Base-by-base conservation (phyloP, 768 basidiomycete genomes). In the Cystobasidium onofrii region DNA sequence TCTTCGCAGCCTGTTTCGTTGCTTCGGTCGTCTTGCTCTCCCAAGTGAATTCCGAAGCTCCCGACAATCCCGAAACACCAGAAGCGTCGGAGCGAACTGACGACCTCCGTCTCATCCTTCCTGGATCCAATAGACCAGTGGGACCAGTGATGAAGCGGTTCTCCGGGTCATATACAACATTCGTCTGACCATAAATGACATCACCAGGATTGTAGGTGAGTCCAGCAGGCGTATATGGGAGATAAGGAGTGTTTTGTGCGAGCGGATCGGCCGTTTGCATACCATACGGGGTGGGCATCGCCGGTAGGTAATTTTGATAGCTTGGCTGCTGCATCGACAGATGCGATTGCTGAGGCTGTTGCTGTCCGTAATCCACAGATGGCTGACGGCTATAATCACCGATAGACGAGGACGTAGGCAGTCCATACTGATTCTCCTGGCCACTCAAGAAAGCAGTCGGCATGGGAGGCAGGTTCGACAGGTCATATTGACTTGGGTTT, bases 1-100 rank as follows among this genome's bases (percentile, higher is more conserved):
- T 39, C 34, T 29, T 63, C 18, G 75, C 75, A 20, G 75, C 75
- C 41, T 64, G 43, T 46, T 75, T 75, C 18, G 75, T 75, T 29
- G 75, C 75, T 41, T 64, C 64, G 23, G 75, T 75, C 1, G 75
- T 75, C 67, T 75, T 67, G 27, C 52, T 60, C 31, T 75, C 74
- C 25, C 50, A 36, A 4, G 69, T 71, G 54, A 71, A 36, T 6
- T 71, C 55, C 15, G 52, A 55, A 12, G 27, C 55, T 25, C 69
- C 54, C 18, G 69, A 46, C 23, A 64, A n/a, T 3, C 66, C 69
- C 7, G 69, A 71, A 7, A 34, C 29, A 4, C 69, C 69, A 60
- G 69, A 71, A 25, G 50, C 33, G 25, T 55, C 43, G 12, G 69
- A 71, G 27, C 55, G 52, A 52, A 71, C 55, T 1, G 69, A 71